Conservation (phyloP, 345 rosid species). For the Syzygium oleosum region DNA sequence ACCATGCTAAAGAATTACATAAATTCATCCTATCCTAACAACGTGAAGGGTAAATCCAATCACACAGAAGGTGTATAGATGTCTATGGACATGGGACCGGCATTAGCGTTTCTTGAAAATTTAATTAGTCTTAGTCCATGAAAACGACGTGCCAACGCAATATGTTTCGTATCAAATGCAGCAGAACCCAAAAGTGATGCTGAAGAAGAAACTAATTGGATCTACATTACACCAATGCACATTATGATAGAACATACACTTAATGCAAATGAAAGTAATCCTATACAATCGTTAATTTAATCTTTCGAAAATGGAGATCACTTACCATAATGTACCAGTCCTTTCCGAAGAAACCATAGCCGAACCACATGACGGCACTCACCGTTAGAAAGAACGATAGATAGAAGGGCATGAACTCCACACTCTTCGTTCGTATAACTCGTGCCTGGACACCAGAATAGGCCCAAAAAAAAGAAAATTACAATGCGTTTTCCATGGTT, state of each 20-base stretch:
- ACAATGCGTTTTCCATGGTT: neutral
- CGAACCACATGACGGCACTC: conserved; percentile 78
- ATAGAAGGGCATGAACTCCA: conserved; percentile 90
- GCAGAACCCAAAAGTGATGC: no score
- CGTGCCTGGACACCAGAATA: conserved; percentile 27
- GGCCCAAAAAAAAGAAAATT: neutral
- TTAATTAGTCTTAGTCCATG: neutral
- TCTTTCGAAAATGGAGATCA: neutral
- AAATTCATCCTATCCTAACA: neutral
- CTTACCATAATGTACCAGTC: conserved; percentile 79
- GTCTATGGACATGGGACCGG: neutral
- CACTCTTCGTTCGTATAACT: conserved; percentile 73
- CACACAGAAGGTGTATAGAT: neutral
- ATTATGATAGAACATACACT: neutral
- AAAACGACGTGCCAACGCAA: no score
- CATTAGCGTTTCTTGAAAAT: neutral
- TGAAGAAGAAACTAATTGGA: no score
- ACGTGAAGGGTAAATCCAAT: neutral
- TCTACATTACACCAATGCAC: neutral
- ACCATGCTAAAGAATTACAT: neutral
- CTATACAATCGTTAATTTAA: neutral
- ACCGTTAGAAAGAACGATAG: conserved; percentile 76
- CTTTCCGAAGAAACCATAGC: conserved; percentile 48
- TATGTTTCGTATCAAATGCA: no score
- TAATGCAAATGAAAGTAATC: neutral